Evolutionary conservation across 1,139 yeast genomes (phyloP).

Genomic region (Geotrichum klebahnii): DNA sequence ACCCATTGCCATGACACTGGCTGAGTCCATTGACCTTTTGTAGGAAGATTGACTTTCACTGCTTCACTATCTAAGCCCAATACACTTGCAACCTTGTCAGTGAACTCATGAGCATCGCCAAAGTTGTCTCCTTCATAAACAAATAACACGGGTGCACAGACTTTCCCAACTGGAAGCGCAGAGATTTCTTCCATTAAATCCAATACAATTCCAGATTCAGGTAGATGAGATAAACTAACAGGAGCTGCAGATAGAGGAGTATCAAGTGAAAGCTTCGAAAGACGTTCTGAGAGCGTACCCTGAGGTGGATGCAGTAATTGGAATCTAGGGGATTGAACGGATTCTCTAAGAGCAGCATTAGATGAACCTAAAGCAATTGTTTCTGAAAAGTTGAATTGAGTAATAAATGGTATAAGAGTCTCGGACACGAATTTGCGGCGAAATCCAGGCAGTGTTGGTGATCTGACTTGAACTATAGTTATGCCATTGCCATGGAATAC

Average conservation of each 20-base stretch:
- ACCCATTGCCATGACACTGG: constrained; percentile 85
- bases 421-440: constrained; percentile 50
- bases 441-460: constrained; percentile 74
- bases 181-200: constrained; percentile 28
- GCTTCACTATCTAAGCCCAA: constrained; percentile 33
- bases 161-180: constrained; percentile 23
- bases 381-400: constrained; percentile 42
- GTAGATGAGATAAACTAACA: constrained; percentile 23
- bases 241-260: constrained; percentile 15
- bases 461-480: constrained; percentile 69
- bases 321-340: constrained; percentile 19
- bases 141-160: constrained; percentile 41
- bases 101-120: constrained; percentile 61
- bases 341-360: constrained; percentile 47
- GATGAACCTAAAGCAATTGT: constrained; percentile 65
- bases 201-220: constrained; percentile 35
- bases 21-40: constrained; percentile 40
- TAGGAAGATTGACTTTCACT: constrained; percentile 21
- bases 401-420: constrained; percentile 52
- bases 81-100: constrained; percentile 41
- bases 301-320: constrained; percentile 15
- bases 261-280: constrained; percentile 25
- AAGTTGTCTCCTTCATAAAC: constrained; percentile 91
- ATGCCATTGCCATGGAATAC: constrained; percentile 42
- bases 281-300: constrained; percentile 25